Evolutionary conservation across 2,329 filamentous ascomycete genomes (phyloP), one percentile per base, ranked within the genome.

Genomic region (Sclerotiophoma versabilis): DNA sequence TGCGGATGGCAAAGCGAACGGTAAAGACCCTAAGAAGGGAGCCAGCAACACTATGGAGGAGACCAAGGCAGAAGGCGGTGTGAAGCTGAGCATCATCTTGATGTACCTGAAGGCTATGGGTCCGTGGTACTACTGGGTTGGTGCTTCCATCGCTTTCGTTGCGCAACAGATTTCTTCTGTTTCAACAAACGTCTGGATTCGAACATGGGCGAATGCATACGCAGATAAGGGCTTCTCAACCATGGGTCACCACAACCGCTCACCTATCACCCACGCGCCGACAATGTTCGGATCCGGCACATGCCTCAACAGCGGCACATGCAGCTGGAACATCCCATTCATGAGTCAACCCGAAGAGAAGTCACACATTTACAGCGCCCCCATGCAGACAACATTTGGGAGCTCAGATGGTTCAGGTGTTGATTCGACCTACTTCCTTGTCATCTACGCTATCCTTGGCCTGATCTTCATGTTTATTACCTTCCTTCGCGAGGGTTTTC

Each of bases 181-280:
- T 2, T 91, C 89, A 0, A 96, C 92, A 29, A 97, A 95, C 67
- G 77, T 97, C 44, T 99, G 95, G 95, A 96, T 99, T 66, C 86
- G 91, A 64, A 82, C 93, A 72, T 99, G 95, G 95, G 90, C 93
- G 14, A 96, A 97, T 72, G 89, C 95, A 56, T 98, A 98, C 71
- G 69, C 83, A 82, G 51, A 77, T 69, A 55, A 81, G 81, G 43
- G 75, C 74, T 52, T 71, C 47, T 58, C 64, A 12, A 66, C 64
- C 5, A 65, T 72, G 46, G 62, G 68, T 6, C 57, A 60, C 15
- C 65, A 73, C 19, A 72, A 74, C 39, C 66, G 73, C 49, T 72
- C 73, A 19, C 68, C 76, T 36, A 53, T 83, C 61, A 76, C 80
- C 51, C 72, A 80, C 56, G 71, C 76, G 12, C 75, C 75, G 17